Percentiles rank a stretch among this genome's conserved stretches.
Evolutionary conservation across 2,329 filamentous ascomycete genomes (phyloP).

Genomic region (Sporothrix phasma): DNA sequence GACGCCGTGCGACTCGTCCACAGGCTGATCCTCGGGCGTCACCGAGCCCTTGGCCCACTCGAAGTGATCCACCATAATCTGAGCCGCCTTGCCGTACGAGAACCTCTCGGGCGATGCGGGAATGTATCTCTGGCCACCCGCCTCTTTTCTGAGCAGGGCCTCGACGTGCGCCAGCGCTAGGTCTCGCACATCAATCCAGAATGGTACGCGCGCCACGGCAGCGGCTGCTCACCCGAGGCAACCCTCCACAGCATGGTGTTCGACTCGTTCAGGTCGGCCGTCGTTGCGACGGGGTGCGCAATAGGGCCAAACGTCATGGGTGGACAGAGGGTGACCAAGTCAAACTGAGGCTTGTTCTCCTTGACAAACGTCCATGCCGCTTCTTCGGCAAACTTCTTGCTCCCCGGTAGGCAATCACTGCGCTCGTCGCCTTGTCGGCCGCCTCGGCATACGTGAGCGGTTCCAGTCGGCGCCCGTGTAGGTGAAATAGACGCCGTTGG

Average conservation of each 20-base stretch:
- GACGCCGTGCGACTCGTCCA: slow-evolving; percentile 14
- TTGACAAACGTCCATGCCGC: slow-evolving; percentile 44
- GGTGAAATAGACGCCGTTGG: slow-evolving; percentile 14
- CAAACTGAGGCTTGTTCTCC: slow-evolving; percentile 33
- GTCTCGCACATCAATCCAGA: slow-evolving; percentile 15
- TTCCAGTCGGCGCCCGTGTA: slow-evolving; percentile 46
- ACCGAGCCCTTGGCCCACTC: slow-evolving; percentile 23
- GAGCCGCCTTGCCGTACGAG: slow-evolving; percentile 35
- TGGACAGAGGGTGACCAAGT: slow-evolving; percentile 29
- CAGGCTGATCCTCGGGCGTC: background rate
- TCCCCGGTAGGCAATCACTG: slow-evolving; percentile 40
- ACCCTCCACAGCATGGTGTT: slow-evolving; percentile 16
- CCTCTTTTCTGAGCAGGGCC: slow-evolving; percentile 11
- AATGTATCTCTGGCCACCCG: slow-evolving; percentile 22
- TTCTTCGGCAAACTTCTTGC: slow-evolving; percentile 45
- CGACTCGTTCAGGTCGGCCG: slow-evolving; percentile 15
- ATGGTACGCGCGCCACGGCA: slow-evolving; percentile 13
- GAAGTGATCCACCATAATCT: slow-evolving; percentile 34
- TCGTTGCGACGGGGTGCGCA: background rate
- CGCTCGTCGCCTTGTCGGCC: slow-evolving; percentile 26
- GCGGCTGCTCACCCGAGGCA: slow-evolving; percentile 17
- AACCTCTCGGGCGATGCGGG: slow-evolving; percentile 33
- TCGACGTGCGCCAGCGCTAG: slow-evolving; percentile 8
- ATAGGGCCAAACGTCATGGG: slow-evolving; percentile 18
- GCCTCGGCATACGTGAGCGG: slow-evolving; percentile 38